These are phyloP conservation scores for Cenchrus americanus DNA, from an alignment of 176 grass and related monocot genomes.

Conservation along the genomic window DNA sequence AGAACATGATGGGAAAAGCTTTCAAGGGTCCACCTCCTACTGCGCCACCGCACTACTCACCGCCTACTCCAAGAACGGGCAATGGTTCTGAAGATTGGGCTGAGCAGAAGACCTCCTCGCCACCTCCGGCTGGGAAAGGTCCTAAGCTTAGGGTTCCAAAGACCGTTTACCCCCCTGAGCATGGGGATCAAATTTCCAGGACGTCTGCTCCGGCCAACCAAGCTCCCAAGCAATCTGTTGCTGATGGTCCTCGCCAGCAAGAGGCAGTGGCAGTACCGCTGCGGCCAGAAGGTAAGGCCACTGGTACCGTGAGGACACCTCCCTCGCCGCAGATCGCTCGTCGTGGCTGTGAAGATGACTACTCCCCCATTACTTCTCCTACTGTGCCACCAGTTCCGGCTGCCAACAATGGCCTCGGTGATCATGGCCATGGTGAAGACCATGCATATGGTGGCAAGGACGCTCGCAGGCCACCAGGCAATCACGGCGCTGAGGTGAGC, in stretches of 20 bases:
- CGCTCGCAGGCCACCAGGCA: not conserved
- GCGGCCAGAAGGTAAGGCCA: not conserved
- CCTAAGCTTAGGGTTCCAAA: not conserved
- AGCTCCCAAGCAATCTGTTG: not conserved
- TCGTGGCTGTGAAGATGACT: not conserved
- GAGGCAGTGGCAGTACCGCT: not conserved
- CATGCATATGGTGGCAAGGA: not conserved
- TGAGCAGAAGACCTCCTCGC: not conserved
- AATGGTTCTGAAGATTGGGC: too few species aligned
- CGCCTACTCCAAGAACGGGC: too few species aligned
- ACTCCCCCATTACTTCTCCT: not conserved
- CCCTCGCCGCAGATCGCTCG: not conserved
- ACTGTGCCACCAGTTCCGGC: not conserved
- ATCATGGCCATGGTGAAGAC: not conserved
- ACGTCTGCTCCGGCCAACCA: not conserved
- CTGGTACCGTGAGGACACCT: not conserved
- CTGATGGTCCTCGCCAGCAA: not conserved
- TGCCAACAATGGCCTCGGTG: not conserved
- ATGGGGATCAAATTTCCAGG: not conserved
- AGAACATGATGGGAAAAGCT: not conserved
- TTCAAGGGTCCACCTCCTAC: not conserved
- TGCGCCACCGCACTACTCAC: too few species aligned
- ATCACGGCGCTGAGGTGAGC: constrained; percentile 10
- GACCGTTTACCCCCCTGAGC: not conserved
- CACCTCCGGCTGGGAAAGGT: not conserved